These are phyloP conservation scores for Calonectria honghensis DNA, from an alignment of 2,329 filamentous ascomycete genomes.

Conservation along the genomic window DNA sequence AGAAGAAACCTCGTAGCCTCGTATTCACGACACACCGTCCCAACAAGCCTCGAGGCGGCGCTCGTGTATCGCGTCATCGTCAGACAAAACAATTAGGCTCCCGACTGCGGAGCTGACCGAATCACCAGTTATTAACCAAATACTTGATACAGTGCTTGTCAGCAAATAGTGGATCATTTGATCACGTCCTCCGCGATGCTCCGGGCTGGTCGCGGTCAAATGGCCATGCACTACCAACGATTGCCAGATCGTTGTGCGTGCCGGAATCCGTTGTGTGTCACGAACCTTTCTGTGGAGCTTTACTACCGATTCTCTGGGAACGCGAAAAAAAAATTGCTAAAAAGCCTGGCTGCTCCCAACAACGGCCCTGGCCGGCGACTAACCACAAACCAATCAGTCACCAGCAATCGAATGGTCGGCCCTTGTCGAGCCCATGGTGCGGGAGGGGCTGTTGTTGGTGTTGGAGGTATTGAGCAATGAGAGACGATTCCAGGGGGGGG, in stretches of 20 bases:
- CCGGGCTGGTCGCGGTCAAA: conserved; percentile 43
- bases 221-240: conserved; percentile 49
- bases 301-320: conserved; percentile 60
- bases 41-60: neutral
- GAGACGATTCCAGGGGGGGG: conserved; percentile 46
- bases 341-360: conserved; percentile 52
- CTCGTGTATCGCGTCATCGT: conserved; percentile 17
- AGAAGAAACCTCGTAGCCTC: conserved; percentile 17
- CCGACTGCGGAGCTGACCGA: conserved; percentile 38
- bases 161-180: conserved; percentile 44
- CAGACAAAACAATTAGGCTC: conserved; percentile 14
- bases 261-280: conserved; percentile 50
- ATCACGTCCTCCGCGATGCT: conserved; percentile 45
- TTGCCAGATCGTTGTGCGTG: conserved; percentile 52
- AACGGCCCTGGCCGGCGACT: conserved; percentile 49
- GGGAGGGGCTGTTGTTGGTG: conserved; percentile 54
- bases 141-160: conserved; percentile 41
- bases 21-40: conserved; percentile 18
- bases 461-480: conserved; percentile 48
- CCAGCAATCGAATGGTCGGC: conserved; percentile 36
- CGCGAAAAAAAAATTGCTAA: conserved; percentile 47
- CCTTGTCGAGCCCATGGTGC: conserved; percentile 52
- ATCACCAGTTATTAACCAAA: conserved; percentile 26
- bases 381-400: conserved; percentile 51
- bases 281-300: conserved; percentile 56